phyloP scores from a whole-genome alignment of 2,329 filamentous ascomycete species.

The Blastomyces gilchristii region DNA sequence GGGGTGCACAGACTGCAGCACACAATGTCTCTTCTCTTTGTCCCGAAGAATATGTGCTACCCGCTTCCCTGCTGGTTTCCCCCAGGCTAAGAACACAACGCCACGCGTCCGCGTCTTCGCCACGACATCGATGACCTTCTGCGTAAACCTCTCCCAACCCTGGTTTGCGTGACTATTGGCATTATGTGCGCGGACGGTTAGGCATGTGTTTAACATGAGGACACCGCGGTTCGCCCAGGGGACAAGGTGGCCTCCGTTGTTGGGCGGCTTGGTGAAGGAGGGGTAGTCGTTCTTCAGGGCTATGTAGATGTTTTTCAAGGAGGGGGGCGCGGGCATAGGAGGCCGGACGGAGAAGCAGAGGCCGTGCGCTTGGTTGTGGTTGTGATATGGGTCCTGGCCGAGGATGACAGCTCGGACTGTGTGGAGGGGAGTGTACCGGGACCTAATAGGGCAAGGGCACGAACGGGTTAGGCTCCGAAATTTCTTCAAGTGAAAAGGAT shows the following conservation, averaged over 20 bases:
- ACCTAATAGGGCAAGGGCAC: slow-evolving; percentile 49
- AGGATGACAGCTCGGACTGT: slow-evolving; percentile 86
- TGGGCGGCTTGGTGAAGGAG: slow-evolving; percentile 61
- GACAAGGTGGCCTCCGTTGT: slow-evolving; percentile 70
- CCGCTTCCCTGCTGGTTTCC: slow-evolving; percentile 68
- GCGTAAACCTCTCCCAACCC: slow-evolving; percentile 90
- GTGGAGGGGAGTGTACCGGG: slow-evolving; percentile 78
- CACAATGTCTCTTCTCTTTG: slow-evolving; percentile 59
- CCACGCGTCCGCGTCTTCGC: slow-evolving; percentile 64
- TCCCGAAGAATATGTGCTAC: slow-evolving; percentile 61
- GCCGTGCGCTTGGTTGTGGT: slow-evolving; percentile 87
- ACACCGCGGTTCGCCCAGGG: slow-evolving; percentile 93
- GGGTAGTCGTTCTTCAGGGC: slow-evolving; percentile 84
- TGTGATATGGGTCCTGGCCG: slow-evolving; percentile 96
- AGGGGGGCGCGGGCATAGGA: slow-evolving; percentile 78
- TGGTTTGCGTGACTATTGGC: slow-evolving; percentile 75
- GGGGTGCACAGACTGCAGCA: slow-evolving; percentile 80
- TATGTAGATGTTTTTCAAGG: slow-evolving; percentile 87
- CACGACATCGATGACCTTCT: slow-evolving; percentile 80
- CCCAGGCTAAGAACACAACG: slow-evolving; percentile 95
- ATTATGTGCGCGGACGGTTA: slow-evolving; percentile 84
- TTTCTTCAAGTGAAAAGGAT: background rate
- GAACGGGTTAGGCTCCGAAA: background rate
- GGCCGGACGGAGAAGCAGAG: slow-evolving; percentile 91
- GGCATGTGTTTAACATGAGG: slow-evolving; percentile 83